Evolutionary conservation across 768 basidiomycete genomes (phyloP).

Genomic region (Xerocomellus intermedius): DNA sequence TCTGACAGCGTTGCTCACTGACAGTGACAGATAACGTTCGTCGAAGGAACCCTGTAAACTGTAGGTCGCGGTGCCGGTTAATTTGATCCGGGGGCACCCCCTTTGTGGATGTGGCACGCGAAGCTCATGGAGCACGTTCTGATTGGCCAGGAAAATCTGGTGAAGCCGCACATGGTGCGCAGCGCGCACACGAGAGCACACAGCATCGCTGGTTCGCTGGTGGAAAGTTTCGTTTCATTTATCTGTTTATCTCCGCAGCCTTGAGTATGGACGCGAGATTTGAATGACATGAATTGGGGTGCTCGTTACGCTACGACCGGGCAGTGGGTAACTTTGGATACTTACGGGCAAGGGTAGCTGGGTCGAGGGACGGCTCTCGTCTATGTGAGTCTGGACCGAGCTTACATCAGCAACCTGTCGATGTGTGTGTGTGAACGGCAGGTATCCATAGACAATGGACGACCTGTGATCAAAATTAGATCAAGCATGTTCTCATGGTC

Average conservation of each 20-base stretch:
- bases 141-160: slow-evolving; percentile 12
- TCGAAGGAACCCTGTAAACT: background rate
- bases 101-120: background rate
- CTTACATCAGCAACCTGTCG: background rate
- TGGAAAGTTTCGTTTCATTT: slow-evolving; percentile 10
- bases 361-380: background rate
- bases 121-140: background rate
- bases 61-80: slow-evolving; percentile 8
- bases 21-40: background rate
- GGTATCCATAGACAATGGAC: background rate
- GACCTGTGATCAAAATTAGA: slow-evolving; percentile 8
- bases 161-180: slow-evolving; percentile 3
- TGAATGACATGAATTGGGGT: slow-evolving; percentile 10
- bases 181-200: slow-evolving; percentile 2
- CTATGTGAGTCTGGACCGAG: background rate
- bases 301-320: slow-evolving; percentile 14
- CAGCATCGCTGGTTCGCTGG: slow-evolving; percentile 4
- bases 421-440: too few relatives aligned
- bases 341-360: background rate
- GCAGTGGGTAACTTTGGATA: background rate
- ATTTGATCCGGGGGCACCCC: slow-evolving; percentile 2
- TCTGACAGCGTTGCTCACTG: slow-evolving; percentile 3
- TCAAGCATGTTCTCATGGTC: slow-evolving; percentile 10
- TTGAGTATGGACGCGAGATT: background rate
- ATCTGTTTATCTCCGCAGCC: slow-evolving; percentile 27